These are phyloP conservation scores for Suhomyces tanzawaensis DNA, from an alignment of 805 yeast species.

Conservation along the genomic window DNA sequence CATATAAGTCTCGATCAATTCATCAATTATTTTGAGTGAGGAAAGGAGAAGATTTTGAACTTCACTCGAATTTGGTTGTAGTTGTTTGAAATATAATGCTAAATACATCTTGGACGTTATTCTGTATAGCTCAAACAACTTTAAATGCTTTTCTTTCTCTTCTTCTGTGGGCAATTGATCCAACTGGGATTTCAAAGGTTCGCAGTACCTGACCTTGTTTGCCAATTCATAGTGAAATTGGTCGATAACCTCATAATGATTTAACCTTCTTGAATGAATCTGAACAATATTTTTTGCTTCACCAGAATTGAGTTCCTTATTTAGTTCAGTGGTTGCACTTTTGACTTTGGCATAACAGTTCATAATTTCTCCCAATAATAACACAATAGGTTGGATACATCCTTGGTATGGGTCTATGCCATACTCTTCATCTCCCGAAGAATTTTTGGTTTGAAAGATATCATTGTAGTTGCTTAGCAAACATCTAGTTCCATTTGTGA, in stretches of 20 bases:
- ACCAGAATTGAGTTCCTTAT: neutral
- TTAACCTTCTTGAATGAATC: conserved; percentile 6
- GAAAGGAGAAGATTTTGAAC: conserved; percentile 28
- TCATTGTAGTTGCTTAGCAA: conserved; percentile 31
- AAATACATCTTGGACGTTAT: conserved; percentile 21
- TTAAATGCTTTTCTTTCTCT: conserved; percentile 30
- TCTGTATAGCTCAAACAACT: conserved; percentile 34
- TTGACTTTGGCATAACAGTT: conserved; percentile 30
- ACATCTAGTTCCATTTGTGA: conserved; percentile 36
- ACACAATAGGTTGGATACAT: conserved; percentile 35
- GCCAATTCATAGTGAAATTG: conserved; percentile 11
- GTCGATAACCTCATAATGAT: conserved; percentile 13
- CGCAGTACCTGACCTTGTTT: conserved; percentile 17
- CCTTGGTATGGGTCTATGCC: conserved; percentile 49
- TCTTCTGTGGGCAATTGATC: conserved; percentile 11
- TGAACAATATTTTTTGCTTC: neutral
- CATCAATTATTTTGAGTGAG: conserved; percentile 24
- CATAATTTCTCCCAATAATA: conserved; percentile 41
- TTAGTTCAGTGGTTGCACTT: conserved; percentile 12
- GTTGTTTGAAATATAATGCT: conserved; percentile 22
- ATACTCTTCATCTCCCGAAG: conserved; percentile 26
- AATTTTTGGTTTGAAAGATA: conserved; percentile 26
- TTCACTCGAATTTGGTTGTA: conserved; percentile 23
- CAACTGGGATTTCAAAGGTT: conserved; percentile 20
- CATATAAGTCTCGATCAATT: conserved; percentile 27